Evolutionary conservation across 2,329 filamentous ascomycete species (phyloP), one percentile per base, ranked within the genome.

Genomic region (Ilyonectria robusta): DNA sequence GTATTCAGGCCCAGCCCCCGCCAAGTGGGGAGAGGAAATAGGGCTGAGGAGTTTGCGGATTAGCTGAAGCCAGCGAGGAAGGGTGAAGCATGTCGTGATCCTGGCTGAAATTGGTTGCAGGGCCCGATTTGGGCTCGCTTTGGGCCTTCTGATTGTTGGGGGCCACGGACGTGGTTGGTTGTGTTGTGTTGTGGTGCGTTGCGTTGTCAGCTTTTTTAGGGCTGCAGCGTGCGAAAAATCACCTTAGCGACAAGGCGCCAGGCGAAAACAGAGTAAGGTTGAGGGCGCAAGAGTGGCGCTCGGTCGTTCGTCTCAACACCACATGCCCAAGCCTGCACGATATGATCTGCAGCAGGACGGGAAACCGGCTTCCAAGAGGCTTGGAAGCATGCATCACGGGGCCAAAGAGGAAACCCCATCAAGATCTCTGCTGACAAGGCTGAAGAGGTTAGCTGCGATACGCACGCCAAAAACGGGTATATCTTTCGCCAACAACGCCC

Each of bases 401-500:
- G 19, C 50, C 50, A 15, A 53, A 53, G 31, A 13, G 31, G 50
- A 2, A 37, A 35, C 21, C 35, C 31, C 50, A 31, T 50, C 29
- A 33, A 51, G 48, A 21, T 35, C 29, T 6, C 3, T 13, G 50
- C 50, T 53, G 50, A 21, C 50, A 53, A 31, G 50, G 50, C 50
- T 53, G 50, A 53, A 15, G 29, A 31, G n/a, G 6, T n/a, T 35
- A 29, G 48, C 10, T 53, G 48, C 31, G 50, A 53, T 15, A 29
- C 31, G n/a, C 63, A 29, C 31, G n/a, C 63, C 50, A 15, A 47
- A 65, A 51, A 40, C 29, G 63, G 63, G 9, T 51, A 37, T 48
- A 65, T 65, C 47, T 51, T 61, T 65, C 63, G 23, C 13, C 40
- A 33, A 11, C 11, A 33, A 9, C 8, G 31, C 8, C 31, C 8